Percentiles rank a stretch among this genome's conserved stretches.
phyloP scores from a whole-genome alignment of 1,284 basidiomycete genomes.

The Ustilago vetiveriae region DNA sequence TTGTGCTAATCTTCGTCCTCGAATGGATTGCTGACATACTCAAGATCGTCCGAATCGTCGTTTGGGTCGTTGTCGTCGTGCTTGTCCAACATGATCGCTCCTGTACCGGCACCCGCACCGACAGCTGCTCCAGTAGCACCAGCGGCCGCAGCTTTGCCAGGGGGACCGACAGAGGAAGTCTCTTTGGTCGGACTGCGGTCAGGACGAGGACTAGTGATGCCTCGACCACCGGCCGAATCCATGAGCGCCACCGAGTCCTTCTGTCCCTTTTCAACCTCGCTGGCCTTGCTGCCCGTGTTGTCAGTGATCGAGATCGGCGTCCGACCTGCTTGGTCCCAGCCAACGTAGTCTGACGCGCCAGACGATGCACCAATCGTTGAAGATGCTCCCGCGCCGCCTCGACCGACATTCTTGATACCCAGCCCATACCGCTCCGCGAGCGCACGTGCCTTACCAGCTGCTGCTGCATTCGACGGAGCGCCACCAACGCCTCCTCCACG shows the following conservation, averaged over 20 bases:
- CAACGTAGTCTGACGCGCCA: conserved; percentile 16
- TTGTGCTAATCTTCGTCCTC: conserved; percentile 54
- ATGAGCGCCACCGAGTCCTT: conserved; percentile 40
- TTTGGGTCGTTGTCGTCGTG: conserved; percentile 27
- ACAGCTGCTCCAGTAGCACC: conserved; percentile 5
- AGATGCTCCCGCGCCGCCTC: conserved; percentile 5
- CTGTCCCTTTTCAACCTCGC: not conserved
- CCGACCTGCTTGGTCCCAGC: conserved; percentile 53
- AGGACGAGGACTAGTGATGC: conserved; percentile 27
- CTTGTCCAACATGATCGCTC: not conserved
- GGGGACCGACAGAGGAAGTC: not conserved
- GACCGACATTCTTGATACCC: conserved; percentile 27
- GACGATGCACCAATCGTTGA: not conserved
- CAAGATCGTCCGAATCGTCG: conserved; percentile 55
- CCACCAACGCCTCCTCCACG: conserved; percentile 13
- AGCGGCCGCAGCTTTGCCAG: conserved; percentile 2
- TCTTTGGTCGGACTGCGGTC: conserved; percentile 23
- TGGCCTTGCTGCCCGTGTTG: conserved; percentile 20
- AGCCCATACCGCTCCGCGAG: conserved; percentile 40
- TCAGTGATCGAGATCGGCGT: conserved; percentile 44
- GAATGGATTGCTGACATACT: conserved; percentile 61
- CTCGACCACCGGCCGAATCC: conserved; percentile 44
- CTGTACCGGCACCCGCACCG: conserved; percentile 5
- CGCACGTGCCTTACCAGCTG: conserved; percentile 21
- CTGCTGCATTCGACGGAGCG: not conserved